Evolutionary conservation across 495 filamentous ascomycete species (phyloP).

Genomic region (Xylaria venustula): DNA sequence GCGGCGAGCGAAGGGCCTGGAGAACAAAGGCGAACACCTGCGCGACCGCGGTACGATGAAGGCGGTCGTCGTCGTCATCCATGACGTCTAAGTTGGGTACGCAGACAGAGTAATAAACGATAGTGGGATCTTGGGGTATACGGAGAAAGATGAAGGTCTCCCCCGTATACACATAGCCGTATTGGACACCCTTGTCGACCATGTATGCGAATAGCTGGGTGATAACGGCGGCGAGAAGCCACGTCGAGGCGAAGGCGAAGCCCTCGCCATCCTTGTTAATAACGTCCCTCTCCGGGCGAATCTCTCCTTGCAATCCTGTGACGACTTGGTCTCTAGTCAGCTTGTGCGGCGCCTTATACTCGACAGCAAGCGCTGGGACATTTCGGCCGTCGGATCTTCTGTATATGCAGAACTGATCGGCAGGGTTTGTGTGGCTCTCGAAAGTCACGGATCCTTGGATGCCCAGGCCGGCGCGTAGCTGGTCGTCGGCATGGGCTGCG

Average conservation of each 20-base stretch:
- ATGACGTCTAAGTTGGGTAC: constrained; percentile 42
- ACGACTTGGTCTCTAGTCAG: constrained; percentile 29
- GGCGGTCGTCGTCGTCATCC: constrained; percentile 28
- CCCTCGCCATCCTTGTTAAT: constrained; percentile 28
- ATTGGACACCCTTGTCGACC: constrained; percentile 39
- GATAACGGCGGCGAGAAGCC: constrained; percentile 37
- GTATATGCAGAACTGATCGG: constrained; percentile 48
- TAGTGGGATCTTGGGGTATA: constrained; percentile 41
- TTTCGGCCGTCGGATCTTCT: constrained; percentile 26
- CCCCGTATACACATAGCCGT: constrained; percentile 47
- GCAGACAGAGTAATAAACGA: constrained; percentile 37
- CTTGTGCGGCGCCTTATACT: constrained; percentile 49
- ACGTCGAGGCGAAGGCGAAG: constrained; percentile 25
- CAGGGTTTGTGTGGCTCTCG: constrained; percentile 35
- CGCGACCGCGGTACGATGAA: constrained; percentile 44
- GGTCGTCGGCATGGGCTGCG: constrained; percentile 21
- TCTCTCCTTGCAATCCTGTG: constrained; percentile 27
- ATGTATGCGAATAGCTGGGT: constrained; percentile 52
- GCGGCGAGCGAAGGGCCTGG: constrained; percentile 34
- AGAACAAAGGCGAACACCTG: constrained; percentile 50
- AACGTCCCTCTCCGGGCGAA: constrained; percentile 28
- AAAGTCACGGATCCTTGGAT: constrained; percentile 32
- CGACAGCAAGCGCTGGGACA: constrained; percentile 32
- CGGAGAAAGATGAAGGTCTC: constrained; percentile 48
- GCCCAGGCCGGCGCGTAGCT: constrained; percentile 25